Conservation (phyloP, 108 stramenopile genomes). For the Nitzschia sp. region DNA sequence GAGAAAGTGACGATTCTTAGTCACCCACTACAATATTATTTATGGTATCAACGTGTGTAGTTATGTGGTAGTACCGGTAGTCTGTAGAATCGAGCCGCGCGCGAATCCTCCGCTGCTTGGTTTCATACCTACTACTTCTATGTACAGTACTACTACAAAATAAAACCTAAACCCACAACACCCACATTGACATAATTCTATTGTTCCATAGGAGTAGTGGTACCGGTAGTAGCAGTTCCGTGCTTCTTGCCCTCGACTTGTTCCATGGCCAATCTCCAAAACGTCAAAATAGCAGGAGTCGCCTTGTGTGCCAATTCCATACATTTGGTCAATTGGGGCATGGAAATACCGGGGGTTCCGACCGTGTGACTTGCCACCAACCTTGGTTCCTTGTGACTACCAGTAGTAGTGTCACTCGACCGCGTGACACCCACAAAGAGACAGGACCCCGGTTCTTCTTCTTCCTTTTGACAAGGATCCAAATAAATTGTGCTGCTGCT, state of each 20-base stretch:
- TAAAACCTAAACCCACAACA: too few species aligned
- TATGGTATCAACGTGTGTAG: too few species aligned
- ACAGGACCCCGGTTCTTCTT: conserved; percentile 41
- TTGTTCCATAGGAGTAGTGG: too few species aligned
- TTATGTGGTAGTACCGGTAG: too few species aligned
- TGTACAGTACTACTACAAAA: too few species aligned
- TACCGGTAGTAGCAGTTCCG: too few species aligned
- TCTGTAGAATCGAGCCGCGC: too few species aligned
- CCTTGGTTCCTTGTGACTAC: not conserved
- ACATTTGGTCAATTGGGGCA: conserved; percentile 38
- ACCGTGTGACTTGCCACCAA: conserved; percentile 43
- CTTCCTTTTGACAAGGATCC: conserved; percentile 47
- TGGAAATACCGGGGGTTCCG: conserved; percentile 17
- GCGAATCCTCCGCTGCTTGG: too few species aligned
- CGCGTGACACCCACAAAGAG: conserved; percentile 49
- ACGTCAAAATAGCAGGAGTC: conserved; percentile 66
- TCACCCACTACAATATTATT: too few species aligned
- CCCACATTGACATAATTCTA: too few species aligned
- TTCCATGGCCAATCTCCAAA: conserved; percentile 77
- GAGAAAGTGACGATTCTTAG: too few species aligned
- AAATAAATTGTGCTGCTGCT: conserved; percentile 33
- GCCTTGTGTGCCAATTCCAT: conserved; percentile 50
- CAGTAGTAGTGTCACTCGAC: conserved; percentile 18
- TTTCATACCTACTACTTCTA: too few species aligned
- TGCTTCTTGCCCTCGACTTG: conserved; percentile 63